A percentile compares a stretch with the other conserved stretches of the same genome.
These are phyloP conservation scores for Yamadazyma aaseri DNA, from an alignment of 1,139 yeast genomes.

Conservation along the genomic window DNA sequence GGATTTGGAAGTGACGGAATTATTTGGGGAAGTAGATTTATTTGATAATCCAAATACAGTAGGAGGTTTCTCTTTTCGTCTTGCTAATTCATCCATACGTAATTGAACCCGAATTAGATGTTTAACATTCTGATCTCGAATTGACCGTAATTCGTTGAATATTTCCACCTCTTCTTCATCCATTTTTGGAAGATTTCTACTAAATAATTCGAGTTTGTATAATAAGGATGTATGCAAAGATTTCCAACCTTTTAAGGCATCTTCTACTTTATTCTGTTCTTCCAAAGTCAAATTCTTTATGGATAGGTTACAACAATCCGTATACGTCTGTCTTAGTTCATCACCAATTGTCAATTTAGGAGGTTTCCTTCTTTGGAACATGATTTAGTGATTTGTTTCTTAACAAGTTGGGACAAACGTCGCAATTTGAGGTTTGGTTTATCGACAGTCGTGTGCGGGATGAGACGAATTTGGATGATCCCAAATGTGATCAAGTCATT, in stretches of 20 bases:
- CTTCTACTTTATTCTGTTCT: conserved; percentile 50
- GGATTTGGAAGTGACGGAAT: conserved; percentile 17
- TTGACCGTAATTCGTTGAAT: conserved; percentile 44
- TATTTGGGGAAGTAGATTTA: conserved; percentile 9
- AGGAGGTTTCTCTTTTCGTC: conserved; percentile 17
- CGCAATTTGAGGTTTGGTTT: background rate
- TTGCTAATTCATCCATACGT: conserved; percentile 37
- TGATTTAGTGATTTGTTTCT: conserved; percentile 7
- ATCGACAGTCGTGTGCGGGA: background rate
- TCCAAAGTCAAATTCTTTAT: conserved; percentile 57
- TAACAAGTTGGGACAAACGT: background rate
- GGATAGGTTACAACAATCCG: conserved; percentile 58
- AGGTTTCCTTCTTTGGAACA: conserved; percentile 56
- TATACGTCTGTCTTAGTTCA: conserved; percentile 59
- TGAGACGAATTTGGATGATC: no score
- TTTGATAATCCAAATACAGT: background rate
- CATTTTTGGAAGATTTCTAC: conserved; percentile 37
- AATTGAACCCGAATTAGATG: conserved; percentile 46
- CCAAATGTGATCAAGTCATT: no score
- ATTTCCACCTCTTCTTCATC: conserved; percentile 42
- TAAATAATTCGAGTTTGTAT: conserved; percentile 55
- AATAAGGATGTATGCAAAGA: conserved; percentile 59
- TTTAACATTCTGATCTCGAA: conserved; percentile 52
- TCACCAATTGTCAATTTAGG: conserved; percentile 52
- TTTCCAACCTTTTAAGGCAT: conserved; percentile 72